Evolutionary conservation across 129 eudicot species (phyloP).

Genomic region (Erigeron canadensis): DNA sequence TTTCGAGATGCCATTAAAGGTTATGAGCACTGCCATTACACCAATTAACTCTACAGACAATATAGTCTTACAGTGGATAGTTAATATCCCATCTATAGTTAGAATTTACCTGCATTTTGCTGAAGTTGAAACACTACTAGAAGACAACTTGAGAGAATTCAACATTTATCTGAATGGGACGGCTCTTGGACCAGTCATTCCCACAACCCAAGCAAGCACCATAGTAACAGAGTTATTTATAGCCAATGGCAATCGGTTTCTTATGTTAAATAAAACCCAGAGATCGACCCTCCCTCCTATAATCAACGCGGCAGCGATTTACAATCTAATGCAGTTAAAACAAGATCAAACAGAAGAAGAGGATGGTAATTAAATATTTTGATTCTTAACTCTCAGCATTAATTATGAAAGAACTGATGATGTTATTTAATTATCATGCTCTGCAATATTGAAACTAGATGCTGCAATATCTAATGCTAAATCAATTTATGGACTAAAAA

Average conservation of each 20-base stretch:
- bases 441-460: conserved; percentile 17
- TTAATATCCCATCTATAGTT: background rate
- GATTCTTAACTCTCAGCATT: background rate
- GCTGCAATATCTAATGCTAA: conserved; percentile 36
- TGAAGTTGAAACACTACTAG: background rate
- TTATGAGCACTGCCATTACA: background rate
- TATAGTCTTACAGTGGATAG: background rate
- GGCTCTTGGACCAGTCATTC: background rate
- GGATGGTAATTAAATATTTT: background rate
- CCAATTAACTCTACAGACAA: background rate
- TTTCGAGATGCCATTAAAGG: background rate
- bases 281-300: background rate
- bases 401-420: background rate
- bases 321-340: background rate
- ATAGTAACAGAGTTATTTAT: background rate
- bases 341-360: background rate
- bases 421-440: background rate
- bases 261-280: background rate
- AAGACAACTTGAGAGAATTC: background rate
- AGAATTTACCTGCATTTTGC: background rate
- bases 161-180: background rate
- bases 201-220: background rate
- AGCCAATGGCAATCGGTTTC: no score
- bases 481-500: conserved; percentile 30
- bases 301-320: background rate